Evolutionary conservation across 1,284 basidiomycete genomes (phyloP), one percentile per base, ranked within the genome.

Genomic region (Somion occarium): DNA sequence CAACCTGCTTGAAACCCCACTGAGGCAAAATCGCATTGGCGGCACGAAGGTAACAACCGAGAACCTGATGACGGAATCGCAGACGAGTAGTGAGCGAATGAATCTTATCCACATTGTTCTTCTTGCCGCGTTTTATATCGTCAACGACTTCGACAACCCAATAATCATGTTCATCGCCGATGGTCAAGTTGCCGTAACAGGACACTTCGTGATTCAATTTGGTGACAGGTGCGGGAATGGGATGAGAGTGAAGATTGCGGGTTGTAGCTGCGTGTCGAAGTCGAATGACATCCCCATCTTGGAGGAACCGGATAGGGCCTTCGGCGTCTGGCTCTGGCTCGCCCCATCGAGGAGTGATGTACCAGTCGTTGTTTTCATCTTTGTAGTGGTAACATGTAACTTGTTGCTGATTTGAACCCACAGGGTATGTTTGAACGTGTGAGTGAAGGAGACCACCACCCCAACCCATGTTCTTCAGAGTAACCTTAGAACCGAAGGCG

Each of bases 311-410:
- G 41, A 96, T 69, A 5, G 83, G 80, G 25, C 73, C 80, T 43
- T 86, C 77, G 3, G 76, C 77, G 62, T 91, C 78, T 59, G 88
- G 78, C 0, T 71, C 69, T 0, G 82, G 73, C 53, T 86, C 83
- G 43, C 88, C 81, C 93, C 93, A 97, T 2, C 75, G 76, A 2
- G 93, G 93, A 1, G 87, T 78, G 59, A 99, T 69, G 38, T 78
- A 64, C 87, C 93, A 99, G 49, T 98, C 81, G 72, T 99, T 99
- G 78, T 99, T 99, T 52, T 86, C 83, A 69, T 99, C 96, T 72
- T 96, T 97, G 82, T 99, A 98, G 74, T 99, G 96, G 69, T 99
- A 99, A 72, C 96, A 99, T 0, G 96, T 99, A 11, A 99, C 87
- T 70, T 99, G 97, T 64, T 98, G 96, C 67, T 99, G 95, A 52